A percentile compares a stretch with the other conserved stretches of the same genome.
phyloP scores from a whole-genome alignment of 768 basidiomycete species.

The Termitomyces sp. region DNA sequence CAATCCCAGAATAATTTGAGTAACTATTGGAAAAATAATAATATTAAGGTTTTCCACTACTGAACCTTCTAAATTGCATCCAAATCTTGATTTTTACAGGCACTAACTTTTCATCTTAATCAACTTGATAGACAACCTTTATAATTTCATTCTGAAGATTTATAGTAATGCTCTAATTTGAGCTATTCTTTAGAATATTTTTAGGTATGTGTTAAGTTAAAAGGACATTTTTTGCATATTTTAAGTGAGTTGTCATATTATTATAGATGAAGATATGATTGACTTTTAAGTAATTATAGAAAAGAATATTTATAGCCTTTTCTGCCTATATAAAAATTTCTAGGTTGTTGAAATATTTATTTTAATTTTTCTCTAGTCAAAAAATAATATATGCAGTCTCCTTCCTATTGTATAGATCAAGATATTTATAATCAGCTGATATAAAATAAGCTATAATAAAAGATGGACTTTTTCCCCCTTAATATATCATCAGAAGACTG shows the following conservation, averaged over 20 bases:
- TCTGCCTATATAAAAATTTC: conserved; percentile 18
- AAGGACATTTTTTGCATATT: conserved; percentile 17
- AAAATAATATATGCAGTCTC: conserved; percentile 16
- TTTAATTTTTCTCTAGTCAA: conserved; percentile 15
- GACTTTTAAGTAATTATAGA: conserved; percentile 15
- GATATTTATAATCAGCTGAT: conserved; percentile 24
- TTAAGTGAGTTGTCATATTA: conserved; percentile 23
- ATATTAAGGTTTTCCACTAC: conserved; percentile 21
- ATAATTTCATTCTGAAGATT: conserved; percentile 11
- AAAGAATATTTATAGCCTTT: conserved; percentile 20
- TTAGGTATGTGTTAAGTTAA: conserved; percentile 26
- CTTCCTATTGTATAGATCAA: conserved; percentile 17
- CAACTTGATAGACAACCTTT: conserved; percentile 17
- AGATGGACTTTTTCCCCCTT: conserved; percentile 25
- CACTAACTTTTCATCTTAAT: conserved; percentile 12
- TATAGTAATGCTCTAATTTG: conserved; percentile 5
- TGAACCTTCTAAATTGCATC: conserved; percentile 24
- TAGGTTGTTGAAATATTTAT: conserved; percentile 25
- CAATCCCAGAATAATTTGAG: conserved; percentile 14
- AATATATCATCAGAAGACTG: too few species aligned
- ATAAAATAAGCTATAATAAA: conserved; percentile 31
- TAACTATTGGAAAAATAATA: conserved; percentile 27
- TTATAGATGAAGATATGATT: conserved; percentile 19
- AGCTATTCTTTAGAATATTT: conserved; percentile 1
- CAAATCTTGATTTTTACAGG: conserved; percentile 18